Evolutionary conservation across 2,329 filamentous ascomycete genomes (phyloP).

Genomic region (Arthrobotrys sinensis): DNA sequence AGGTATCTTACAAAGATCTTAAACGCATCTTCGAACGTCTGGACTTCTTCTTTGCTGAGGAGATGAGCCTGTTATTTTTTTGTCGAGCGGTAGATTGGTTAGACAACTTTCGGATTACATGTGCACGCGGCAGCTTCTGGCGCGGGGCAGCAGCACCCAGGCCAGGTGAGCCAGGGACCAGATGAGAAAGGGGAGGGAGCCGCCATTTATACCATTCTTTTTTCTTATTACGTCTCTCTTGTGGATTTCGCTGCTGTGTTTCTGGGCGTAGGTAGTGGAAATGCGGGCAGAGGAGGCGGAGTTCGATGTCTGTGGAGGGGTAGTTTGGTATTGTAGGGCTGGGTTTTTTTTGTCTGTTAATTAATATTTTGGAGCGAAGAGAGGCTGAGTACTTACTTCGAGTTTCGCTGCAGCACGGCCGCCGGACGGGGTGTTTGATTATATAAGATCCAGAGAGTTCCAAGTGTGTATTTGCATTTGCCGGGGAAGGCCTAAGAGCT

Average conservation of each 20-base stretch:
- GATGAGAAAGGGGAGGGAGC: not conserved
- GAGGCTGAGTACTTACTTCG: not conserved
- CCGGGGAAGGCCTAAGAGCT: not conserved
- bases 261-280: no score
- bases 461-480: not conserved
- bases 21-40: constrained; percentile 65
- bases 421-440: constrained; percentile 10
- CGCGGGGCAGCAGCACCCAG: constrained; percentile 3
- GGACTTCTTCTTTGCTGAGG: constrained; percentile 63
- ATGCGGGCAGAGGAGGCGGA: no score
- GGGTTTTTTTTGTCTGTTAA: no score
- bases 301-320: no score
- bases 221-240: no score
- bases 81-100: not conserved
- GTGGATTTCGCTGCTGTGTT: no score
- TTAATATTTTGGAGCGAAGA: no score
- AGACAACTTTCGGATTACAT: not conserved
- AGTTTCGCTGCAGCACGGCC: not conserved
- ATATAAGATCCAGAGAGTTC: constrained; percentile 24
- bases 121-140: not conserved
- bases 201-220: not conserved
- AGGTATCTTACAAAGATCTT: constrained; percentile 65
- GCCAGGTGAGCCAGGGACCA: not conserved
- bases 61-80: constrained; percentile 12
- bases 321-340: no score